Base-by-base conservation (phyloP, 2,329 filamentous ascomycete species). In the Paracoccidioides brasiliensis region DNA sequence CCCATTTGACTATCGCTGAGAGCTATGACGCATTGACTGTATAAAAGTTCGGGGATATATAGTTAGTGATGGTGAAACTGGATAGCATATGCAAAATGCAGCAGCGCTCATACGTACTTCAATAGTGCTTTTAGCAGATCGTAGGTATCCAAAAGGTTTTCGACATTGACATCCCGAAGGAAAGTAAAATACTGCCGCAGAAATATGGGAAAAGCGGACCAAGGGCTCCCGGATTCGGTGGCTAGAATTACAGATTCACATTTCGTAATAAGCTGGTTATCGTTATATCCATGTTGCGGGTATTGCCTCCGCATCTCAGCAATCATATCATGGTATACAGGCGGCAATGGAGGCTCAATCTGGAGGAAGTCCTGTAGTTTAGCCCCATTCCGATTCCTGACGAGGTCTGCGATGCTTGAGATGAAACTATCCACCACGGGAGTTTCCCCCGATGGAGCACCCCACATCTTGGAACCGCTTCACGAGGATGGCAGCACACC, bases 111-210 rank as follows among this genome's bases (percentile, higher is more conserved):
- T 41, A 74, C 84, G 65, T 75, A 90, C 86, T 86, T 86, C 51
- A 90, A 79, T 33, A 95, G 72, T 0, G 79, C 80, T 59, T 82
- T 88, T 55, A 95, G 78, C 63, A 85, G 71, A 56, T 87, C 79
- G 66, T 95, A 89, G 3, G 90, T 85, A 55, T 81, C 79, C 33
- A 91, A 72, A 43, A 93, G 73, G 64, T 94, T 84, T 10, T 83
- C 80, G 52, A 86, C 83, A 63, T 94, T 79, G 37, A 91, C 83
- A 64, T 94, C 88, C 55, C 90, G 77, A 75, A 91, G 81, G 63
- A 90, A 95, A 46, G 80, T 75, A 60, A 95, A 76, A 65, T 94
- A 96, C 52, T 88, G 82, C 63, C 82, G 85, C 69, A 94, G 81
- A 65, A 95, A 94, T 2, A 82, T 79, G 52, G 85, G 76, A 67